phyloP scores from a whole-genome alignment of 371 early-diverging fungal species.

The Circinella minor region DNA sequence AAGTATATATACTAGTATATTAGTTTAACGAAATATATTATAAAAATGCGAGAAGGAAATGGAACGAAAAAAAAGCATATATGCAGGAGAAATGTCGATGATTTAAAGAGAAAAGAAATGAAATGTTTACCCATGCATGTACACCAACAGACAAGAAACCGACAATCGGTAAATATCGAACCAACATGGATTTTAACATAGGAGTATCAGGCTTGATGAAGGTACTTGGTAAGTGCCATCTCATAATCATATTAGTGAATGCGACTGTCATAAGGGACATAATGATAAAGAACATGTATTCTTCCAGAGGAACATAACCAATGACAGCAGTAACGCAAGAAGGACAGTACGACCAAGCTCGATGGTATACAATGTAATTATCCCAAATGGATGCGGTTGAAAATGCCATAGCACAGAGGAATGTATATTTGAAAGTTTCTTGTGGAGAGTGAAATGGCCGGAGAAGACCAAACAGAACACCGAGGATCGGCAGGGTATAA shows the following conservation, averaged over 20 bases:
- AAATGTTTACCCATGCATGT: constrained; percentile 45
- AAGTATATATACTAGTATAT: too few species aligned
- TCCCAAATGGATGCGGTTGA: constrained; percentile 69
- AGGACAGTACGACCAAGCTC: constrained; percentile 60
- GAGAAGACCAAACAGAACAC: constrained; percentile 33
- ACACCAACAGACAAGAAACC: constrained; percentile 33
- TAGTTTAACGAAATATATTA: background rate
- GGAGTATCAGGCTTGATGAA: constrained; percentile 37
- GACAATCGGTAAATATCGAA: constrained; percentile 42
- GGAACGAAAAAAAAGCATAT: background rate
- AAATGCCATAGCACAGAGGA: constrained; percentile 51
- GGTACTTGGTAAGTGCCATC: constrained; percentile 44
- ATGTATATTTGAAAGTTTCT: constrained; percentile 47
- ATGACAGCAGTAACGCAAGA: constrained; percentile 56
- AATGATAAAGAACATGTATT: constrained; percentile 69
- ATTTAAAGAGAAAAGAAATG: background rate
- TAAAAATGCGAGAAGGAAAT: too few species aligned
- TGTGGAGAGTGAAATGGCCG: constrained; percentile 46
- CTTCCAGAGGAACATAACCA: constrained; percentile 68
- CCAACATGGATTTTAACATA: constrained; percentile 25
- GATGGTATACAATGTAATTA: constrained; percentile 60
- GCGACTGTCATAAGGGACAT: constrained; percentile 60
- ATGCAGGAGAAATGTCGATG: background rate
- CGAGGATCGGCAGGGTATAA: constrained; percentile 59
- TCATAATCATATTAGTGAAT: constrained; percentile 47